Base-by-base conservation (phyloP, 371 early-diverging fungal species). In the Actinomortierella wolfii region DNA sequence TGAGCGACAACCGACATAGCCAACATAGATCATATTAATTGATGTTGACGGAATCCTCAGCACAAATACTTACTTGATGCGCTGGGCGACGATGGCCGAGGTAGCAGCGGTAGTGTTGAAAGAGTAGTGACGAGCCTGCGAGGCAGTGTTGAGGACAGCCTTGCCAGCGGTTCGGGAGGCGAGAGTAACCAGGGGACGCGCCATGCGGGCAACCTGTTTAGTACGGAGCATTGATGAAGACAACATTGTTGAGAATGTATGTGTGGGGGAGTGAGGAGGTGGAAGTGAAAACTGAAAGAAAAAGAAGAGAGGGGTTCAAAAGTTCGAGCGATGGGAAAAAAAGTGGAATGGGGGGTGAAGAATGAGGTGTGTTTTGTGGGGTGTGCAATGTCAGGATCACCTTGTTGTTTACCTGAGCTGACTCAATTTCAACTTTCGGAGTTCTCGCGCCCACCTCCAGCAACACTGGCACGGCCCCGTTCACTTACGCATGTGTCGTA, bases 31-130 rank as follows among this genome's bases (percentile, higher is more conserved):
- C 46, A 43, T 13, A n/a, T 17, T 41, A 11, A 34, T 41, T 14
- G n/a, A n/a, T n/a, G n/a, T n/a, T n/a, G n/a, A n/a, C n/a, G 43
- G 24, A 24, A 49, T n/a, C 9, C 41, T 20, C 13, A 21, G 3
- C 9, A n/a, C 41, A 14, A n/a, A 6, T 34, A 29, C 24, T 34
- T 71, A 71, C 73, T 66, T 66, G 48, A 71, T 54, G 43, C 73
- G 73, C 56, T 71, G 73, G 14, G 73, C 43, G 25, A 55, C 43
- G 40, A 61, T 63, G n/a, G 59, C 67, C 14, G 66, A 23, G 56
- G 73, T 54, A 28, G 73, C 73, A 56, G 66, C 56, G 34, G 73
- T 66, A 26, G 65, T 57, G 57, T 66, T 62, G 59, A 66, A 58
- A 29, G 66, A 41, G 54, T 71, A 66, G 34, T 66, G 73, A 49